Evolutionary conservation across 1,139 yeast species (phyloP), one percentile per base, ranked within the genome.

Genomic region (Sugiyamaella grinbergsii): DNA sequence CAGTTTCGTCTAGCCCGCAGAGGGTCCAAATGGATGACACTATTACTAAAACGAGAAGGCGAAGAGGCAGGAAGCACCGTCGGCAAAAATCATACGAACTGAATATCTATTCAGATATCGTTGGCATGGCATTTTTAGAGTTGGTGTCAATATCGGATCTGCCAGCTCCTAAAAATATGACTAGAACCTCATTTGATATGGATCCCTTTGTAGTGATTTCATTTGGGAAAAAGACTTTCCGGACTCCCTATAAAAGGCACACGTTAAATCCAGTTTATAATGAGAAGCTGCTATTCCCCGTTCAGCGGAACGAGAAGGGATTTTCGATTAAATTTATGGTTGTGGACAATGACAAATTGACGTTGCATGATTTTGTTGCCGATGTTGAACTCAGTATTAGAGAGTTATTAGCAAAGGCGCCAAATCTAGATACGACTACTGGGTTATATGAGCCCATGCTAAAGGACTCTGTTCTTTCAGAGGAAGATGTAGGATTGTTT

Each of bases 131-230:
- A 5, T 87, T 85, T 60, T 65, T 91, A 45, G 95, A 91, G 58
- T 80, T 91, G 20, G 78, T 82, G 2, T 79, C 85, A 1, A 89
- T 91, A 20, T 73, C 79, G 1, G 90, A 67, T 50, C 57, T 70
- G 29, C 73, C 73, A 1, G 79, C 55, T 4, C 53, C 62, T 44
- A 57, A 66, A 13, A 67, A 70, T 42, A 59, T 71, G 54, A 71
- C 84, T 1, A 74, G 91, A 18, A 80, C 90, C 18, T 83, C 93
- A 0, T 93, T 85, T 62, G 96, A 90, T 66, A 88, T 93, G 95
- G 98, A 93, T 63, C 98, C 98, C 0, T 93, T 91, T 70, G 95
- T 91, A 4, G 93, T 91, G 15, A 83, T 88, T 0, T 83, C 96
- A 0, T 89, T 91, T 67, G 97, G 97, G 10, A 85, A 87, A 62